A percentile compares a stretch with the other conserved stretches of the same genome.
Conservation (phyloP, 495 filamentous ascomycete species). For the Ramalina intermedia region DNA sequence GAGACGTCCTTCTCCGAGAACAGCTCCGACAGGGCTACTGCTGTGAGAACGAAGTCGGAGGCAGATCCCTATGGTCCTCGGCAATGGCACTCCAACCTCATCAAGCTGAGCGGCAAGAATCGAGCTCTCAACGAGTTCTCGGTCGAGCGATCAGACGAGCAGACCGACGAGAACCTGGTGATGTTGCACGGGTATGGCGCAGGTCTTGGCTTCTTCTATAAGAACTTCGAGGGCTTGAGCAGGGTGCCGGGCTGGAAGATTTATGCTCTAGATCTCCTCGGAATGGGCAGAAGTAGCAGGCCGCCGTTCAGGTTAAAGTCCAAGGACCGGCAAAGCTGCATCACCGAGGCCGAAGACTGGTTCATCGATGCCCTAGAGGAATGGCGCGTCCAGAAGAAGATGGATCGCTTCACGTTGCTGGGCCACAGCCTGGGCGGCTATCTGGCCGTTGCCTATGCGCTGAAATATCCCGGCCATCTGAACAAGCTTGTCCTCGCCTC, state of each 20-base stretch:
- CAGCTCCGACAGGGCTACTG: slow-evolving; percentile 25
- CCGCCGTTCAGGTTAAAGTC: slow-evolving; percentile 72
- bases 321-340: slow-evolving; percentile 67
- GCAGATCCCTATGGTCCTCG: slow-evolving; percentile 77
- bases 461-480: slow-evolving; percentile 86
- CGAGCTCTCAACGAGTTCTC: slow-evolving; percentile 86
- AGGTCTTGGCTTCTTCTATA: slow-evolving; percentile 92
- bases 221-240: slow-evolving; percentile 81
- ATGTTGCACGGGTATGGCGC: slow-evolving; percentile 97
- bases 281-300: slow-evolving; percentile 81
- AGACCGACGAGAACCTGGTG: slow-evolving; percentile 69
- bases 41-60: slow-evolving; percentile 36
- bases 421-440: slow-evolving; percentile 93
- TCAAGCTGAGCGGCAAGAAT: slow-evolving; percentile 70
- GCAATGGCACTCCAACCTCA: slow-evolving; percentile 72
- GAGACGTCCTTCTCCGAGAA: slow-evolving; percentile 23
- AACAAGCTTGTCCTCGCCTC: slow-evolving; percentile 94
- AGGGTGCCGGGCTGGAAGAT: slow-evolving; percentile 71
- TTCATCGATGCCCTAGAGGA: slow-evolving; percentile 94
- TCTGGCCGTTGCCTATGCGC: slow-evolving; percentile 66
- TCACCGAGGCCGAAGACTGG: slow-evolving; percentile 85
- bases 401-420: slow-evolving; percentile 83
- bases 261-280: slow-evolving; percentile 81
- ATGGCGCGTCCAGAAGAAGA: slow-evolving; percentile 76
- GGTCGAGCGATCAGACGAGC: slow-evolving; percentile 68